phyloP scores from a whole-genome alignment of 2,329 filamentous ascomycete genomes.

The Colletotrichum higginsianum region DNA sequence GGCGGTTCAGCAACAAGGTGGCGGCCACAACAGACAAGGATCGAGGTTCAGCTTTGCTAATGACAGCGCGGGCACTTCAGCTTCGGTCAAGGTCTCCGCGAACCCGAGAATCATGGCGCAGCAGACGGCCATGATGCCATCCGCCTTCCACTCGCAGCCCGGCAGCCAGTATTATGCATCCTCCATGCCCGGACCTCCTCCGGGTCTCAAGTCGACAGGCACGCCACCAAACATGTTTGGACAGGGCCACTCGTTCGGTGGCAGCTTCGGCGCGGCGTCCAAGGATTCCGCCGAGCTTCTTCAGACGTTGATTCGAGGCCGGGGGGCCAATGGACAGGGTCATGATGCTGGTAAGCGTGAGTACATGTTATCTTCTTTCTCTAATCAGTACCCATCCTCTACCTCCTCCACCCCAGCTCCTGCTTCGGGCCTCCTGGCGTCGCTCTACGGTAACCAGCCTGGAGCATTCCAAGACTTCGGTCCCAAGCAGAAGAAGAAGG shows the following conservation, averaged over 20 bases:
- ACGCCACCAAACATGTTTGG: slow-evolving; percentile 97
- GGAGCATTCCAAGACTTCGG: slow-evolving; percentile 92
- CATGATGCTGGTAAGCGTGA: slow-evolving; percentile 97
- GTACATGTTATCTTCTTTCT: slow-evolving; percentile 95
- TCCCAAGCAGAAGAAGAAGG: slow-evolving; percentile 99
- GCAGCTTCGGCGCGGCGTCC: slow-evolving; percentile 75
- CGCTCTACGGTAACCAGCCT: slow-evolving; percentile 90
- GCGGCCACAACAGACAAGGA: slow-evolving; percentile 84
- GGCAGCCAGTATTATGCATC: slow-evolving; percentile 83
- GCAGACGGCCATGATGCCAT: slow-evolving; percentile 89
- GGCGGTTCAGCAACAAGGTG: slow-evolving; percentile 71
- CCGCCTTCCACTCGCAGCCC: slow-evolving; percentile 71
- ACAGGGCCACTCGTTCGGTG: slow-evolving; percentile 88
- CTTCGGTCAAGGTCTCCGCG: slow-evolving; percentile 81
- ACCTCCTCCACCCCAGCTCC: slow-evolving; percentile 86
- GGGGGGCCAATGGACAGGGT: slow-evolving; percentile 77
- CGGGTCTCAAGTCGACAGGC: slow-evolving; percentile 93
- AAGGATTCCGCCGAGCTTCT: slow-evolving; percentile 85
- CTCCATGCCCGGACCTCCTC: slow-evolving; percentile 92
- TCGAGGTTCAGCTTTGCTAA: slow-evolving; percentile 92
- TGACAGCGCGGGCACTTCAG: slow-evolving; percentile 74
- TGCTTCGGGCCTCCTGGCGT: slow-evolving; percentile 91
- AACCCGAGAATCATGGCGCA: slow-evolving; percentile 87
- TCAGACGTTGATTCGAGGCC: slow-evolving; percentile 84
- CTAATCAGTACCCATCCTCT: slow-evolving; percentile 88